phyloP scores from a whole-genome alignment of 2,329 filamentous ascomycete species.

The Colletotrichum sp. region DNA sequence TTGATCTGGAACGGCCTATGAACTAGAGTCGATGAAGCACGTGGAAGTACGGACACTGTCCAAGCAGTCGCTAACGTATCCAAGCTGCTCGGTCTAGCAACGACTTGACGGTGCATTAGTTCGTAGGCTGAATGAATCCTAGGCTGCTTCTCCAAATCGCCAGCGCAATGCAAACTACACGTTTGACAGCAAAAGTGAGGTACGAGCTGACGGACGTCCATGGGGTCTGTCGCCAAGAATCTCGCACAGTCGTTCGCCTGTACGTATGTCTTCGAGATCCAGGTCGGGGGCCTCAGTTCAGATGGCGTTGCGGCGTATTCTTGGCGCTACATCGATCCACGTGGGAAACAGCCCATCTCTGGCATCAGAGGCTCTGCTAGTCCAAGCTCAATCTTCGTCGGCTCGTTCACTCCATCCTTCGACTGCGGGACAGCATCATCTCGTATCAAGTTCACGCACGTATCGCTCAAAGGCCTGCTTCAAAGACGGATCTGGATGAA shows the following conservation, averaged over 20 bases:
- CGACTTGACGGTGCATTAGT: background rate
- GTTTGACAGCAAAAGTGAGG: background rate
- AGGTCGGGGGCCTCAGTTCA: conserved; percentile 5
- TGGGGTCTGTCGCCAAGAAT: background rate
- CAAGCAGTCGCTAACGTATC: background rate
- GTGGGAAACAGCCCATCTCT: background rate
- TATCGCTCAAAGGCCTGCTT: background rate
- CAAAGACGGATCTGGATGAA: conserved; percentile 1
- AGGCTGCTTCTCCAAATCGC: background rate
- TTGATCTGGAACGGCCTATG: background rate
- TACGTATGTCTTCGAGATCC: background rate
- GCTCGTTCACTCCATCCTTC: background rate
- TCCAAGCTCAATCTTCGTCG: background rate
- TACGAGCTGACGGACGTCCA: background rate
- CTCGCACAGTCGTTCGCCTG: background rate
- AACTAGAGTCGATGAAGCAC: background rate
- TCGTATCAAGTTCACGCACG: background rate
- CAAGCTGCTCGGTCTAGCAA: background rate
- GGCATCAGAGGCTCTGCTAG: background rate
- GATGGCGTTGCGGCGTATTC: background rate
- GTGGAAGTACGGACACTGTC: background rate
- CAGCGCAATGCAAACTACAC: background rate
- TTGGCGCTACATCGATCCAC: background rate
- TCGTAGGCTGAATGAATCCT: background rate
- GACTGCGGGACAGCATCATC: background rate